Evolutionary conservation across 2,329 filamentous ascomycete species (phyloP), one percentile per base, ranked within the genome.

Genomic region (Cylindrodendrum hubeiense): DNA sequence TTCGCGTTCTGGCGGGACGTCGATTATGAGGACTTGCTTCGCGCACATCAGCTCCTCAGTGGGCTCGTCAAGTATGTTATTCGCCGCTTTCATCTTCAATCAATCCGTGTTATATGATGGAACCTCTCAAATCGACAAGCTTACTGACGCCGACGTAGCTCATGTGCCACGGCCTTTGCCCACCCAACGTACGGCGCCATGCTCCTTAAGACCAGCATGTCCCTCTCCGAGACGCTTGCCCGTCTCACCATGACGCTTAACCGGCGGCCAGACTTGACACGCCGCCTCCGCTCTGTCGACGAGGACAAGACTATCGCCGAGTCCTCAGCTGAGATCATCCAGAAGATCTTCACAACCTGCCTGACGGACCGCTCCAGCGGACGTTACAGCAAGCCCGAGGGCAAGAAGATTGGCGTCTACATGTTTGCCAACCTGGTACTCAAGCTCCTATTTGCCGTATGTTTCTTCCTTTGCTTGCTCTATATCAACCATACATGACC

Each of bases 271-370:
- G 91, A 96, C 66, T 83, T 98, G 49, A 91, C 92, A 53, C 87
- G 89, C 39, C 87, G 90, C 71, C 82, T 94, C n/a, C 81, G 81
- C 67, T 83, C 87, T 15, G 84, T 85, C 9, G 91, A 90, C 24
- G 90, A 91, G 26, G 89, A 91, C 56, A 88, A 90, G 76, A 89
- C 94, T 2, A 86, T 98, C 43, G 93, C 95, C 12, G 95, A 97
- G 78, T 89, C 91, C 26, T 94, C 94, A 2, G 94, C 94, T 19
- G 95, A 98, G 75, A 92, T 93, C 54, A 92, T 98, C 64, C 92
- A 97, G 66, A 93, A 94, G 76, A 94, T 95, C 22, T 97, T 98
- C 76, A 96, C 93, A 12, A 94, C 93, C 41, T 98, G 95, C 69
- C 82, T 97, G 34, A 94, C 92, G 4, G 94, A 97, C 76, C 88